These are phyloP conservation scores for Ottelia alismoides DNA, from an alignment of 106 monocot genomes.

Conservation along the genomic window DNA sequence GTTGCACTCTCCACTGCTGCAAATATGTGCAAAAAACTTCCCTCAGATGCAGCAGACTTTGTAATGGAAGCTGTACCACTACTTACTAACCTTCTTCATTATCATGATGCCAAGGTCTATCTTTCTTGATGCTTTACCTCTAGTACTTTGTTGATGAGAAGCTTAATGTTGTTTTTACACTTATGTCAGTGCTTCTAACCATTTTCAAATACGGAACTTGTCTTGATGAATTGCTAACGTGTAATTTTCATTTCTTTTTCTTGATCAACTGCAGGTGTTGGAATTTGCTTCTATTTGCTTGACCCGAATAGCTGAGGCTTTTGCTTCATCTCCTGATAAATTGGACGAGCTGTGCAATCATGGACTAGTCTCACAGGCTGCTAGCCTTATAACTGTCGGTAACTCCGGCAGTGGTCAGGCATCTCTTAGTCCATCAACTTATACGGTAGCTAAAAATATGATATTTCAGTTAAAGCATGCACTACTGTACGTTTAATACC, in stretches of 20 bases:
- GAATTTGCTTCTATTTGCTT: conserved; percentile 87
- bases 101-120: conserved; percentile 97
- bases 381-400: conserved; percentile 65
- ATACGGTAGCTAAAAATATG: conserved; percentile 51
- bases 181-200: no score
- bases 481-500: no score
- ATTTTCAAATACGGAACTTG: no score
- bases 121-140: no score
- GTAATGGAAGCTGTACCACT: conserved; percentile 99
- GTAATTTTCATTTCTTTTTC: no score
- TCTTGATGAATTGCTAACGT: no score
- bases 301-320: conserved; percentile 77
- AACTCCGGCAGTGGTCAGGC: conserved; percentile 88
- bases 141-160: no score
- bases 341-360: conserved; percentile 89
- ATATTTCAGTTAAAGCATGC: no score
- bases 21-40: conserved; percentile 97
- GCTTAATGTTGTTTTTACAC: no score
- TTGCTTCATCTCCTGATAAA: conserved; percentile 78
- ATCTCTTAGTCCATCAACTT: conserved; percentile 84
- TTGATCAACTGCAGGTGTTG: conserved; percentile 45
- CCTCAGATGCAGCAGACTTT: conserved; percentile 97
- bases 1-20: conserved; percentile 97
- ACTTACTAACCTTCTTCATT: conserved; percentile 88
- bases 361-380: conserved; percentile 86